These are phyloP conservation scores for Senecio squalidus DNA, from an alignment of 140 eudicot species.

Conservation along the genomic window DNA sequence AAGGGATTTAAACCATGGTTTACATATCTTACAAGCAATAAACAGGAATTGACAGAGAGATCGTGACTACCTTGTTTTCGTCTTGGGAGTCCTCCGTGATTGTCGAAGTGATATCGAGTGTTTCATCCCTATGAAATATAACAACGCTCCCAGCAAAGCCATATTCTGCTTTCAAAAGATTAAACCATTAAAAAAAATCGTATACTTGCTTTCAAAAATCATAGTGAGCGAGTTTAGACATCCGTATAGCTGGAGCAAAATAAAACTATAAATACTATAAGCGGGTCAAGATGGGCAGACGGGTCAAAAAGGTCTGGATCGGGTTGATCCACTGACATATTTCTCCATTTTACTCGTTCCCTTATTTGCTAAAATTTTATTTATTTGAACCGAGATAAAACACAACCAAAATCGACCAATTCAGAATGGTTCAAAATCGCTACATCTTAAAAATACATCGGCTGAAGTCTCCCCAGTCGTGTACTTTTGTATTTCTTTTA, in stretches of 20 bases:
- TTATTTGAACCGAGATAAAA: no score
- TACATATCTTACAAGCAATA: slow-evolving; percentile 12
- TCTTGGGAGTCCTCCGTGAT: slow-evolving; percentile 22
- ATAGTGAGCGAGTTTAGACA: not conserved
- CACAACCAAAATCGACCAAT: no score
- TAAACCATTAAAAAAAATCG: not conserved
- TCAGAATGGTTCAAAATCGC: no score
- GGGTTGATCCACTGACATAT: no score
- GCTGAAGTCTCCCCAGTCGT: not conserved
- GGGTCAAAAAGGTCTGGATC: not conserved
- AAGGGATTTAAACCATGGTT: slow-evolving; percentile 13
- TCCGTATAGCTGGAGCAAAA: not conserved
- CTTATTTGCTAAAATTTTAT: no score
- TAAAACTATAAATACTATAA: not conserved
- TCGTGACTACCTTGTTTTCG: slow-evolving; percentile 26
- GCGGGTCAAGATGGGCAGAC: not conserved
- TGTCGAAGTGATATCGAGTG: slow-evolving; percentile 31
- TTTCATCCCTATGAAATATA: slow-evolving; percentile 43
- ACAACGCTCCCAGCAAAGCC: slow-evolving; percentile 40
- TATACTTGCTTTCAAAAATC: not conserved
- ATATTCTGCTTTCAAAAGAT: slow-evolving; percentile 33
- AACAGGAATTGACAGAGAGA: not conserved
- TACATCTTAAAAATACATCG: no score
- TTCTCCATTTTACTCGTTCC: no score
- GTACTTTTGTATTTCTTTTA: not conserved